A percentile compares a stretch with the other conserved stretches of the same genome.
phyloP scores from a whole-genome alignment of 2,329 filamentous ascomycete species.

The Cryphonectria parasitica region DNA sequence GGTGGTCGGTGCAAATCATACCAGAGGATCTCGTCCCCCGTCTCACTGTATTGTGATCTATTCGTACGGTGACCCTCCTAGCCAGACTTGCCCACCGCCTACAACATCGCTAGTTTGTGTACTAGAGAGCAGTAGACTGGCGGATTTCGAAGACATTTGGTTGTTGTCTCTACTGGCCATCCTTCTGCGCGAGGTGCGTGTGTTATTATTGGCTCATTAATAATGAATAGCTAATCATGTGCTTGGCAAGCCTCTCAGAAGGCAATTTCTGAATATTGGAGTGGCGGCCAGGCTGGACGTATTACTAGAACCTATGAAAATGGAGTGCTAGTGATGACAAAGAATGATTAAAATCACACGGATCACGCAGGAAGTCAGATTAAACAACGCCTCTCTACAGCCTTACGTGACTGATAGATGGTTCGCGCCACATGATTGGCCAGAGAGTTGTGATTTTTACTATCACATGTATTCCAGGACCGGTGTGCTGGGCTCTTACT shows the following conservation, averaged over 20 bases:
- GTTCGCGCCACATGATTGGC: background rate
- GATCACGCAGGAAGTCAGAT: background rate
- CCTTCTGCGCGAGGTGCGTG: background rate
- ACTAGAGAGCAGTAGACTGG: background rate
- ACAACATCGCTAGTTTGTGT: background rate
- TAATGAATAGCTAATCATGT: background rate
- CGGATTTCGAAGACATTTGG: background rate
- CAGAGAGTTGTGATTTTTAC: background rate
- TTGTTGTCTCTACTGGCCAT: background rate
- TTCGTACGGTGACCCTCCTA: background rate
- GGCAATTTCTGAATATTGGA: background rate
- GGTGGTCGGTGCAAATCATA: background rate
- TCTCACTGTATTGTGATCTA: background rate
- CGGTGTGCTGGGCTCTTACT: background rate
- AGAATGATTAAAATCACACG: background rate
- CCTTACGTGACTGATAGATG: background rate
- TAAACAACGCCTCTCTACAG: background rate
- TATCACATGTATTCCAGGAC: background rate
- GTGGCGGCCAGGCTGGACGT: background rate
- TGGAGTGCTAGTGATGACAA: background rate
- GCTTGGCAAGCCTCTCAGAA: background rate
- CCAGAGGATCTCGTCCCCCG: background rate
- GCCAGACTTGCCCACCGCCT: background rate
- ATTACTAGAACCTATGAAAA: background rate
- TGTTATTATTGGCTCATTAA: too few species aligned